These are phyloP conservation scores for Lagerstroemia speciosa DNA, from an alignment of 345 rosid genomes.

Conservation along the genomic window DNA sequence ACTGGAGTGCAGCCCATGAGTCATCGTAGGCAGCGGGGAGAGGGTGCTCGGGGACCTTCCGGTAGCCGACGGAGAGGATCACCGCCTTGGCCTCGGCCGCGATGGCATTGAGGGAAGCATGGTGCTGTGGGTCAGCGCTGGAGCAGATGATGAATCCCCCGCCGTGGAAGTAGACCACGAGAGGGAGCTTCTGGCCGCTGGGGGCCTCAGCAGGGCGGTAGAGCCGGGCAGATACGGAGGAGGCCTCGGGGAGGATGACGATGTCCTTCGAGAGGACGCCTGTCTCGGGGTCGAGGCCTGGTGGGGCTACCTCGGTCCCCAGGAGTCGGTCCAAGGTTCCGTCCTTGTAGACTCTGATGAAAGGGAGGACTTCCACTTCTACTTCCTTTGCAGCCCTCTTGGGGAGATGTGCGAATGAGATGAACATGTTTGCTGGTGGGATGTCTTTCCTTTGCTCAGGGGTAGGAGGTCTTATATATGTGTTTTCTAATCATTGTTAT, in stretches of 20 bases:
- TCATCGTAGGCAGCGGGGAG: too few relatives aligned
- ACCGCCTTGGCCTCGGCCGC: too few relatives aligned
- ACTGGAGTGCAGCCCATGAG: too few relatives aligned
- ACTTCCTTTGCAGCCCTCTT: too few relatives aligned
- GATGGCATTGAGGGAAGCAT: slow-evolving; percentile 36
- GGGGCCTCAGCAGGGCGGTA: slow-evolving; percentile 34
- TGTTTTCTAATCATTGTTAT: too few relatives aligned
- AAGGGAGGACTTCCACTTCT: slow-evolving; percentile 45
- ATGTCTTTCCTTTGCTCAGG: too few relatives aligned
- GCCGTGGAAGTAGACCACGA: slow-evolving; percentile 67
- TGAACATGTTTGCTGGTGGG: too few relatives aligned
- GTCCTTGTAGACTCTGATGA: slow-evolving; percentile 40
- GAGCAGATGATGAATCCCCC: slow-evolving; percentile 66
- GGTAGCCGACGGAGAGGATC: too few relatives aligned
- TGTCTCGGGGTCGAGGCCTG: slow-evolving; percentile 54
- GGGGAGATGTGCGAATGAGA: too few relatives aligned
- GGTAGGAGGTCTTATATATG: too few relatives aligned
- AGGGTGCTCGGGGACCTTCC: too few relatives aligned
- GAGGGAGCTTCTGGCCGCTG: slow-evolving; percentile 35
- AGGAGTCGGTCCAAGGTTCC: slow-evolving; percentile 48
- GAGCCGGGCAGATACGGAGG: slow-evolving; percentile 48
- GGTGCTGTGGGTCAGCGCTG: slow-evolving; percentile 47
- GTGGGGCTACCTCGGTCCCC: slow-evolving; percentile 36
- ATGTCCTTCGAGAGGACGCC: slow-evolving; percentile 53
- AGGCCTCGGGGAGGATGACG: slow-evolving; percentile 34